phyloP scores from a whole-genome alignment of 2,329 filamentous ascomycete species.

The Chaetomium globosum region DNA sequence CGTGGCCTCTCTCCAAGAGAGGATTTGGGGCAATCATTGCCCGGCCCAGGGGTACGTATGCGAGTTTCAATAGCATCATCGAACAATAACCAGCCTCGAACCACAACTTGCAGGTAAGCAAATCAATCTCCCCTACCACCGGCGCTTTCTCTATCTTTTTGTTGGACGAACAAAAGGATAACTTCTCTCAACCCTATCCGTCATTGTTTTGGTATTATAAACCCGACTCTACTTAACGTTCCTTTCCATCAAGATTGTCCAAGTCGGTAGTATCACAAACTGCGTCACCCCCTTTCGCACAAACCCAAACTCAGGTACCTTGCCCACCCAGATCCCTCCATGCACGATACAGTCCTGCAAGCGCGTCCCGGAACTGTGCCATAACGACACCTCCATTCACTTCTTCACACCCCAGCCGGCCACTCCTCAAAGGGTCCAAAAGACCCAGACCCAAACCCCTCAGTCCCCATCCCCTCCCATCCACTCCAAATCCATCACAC shows the following conservation, averaged over 20 bases:
- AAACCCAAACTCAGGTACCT: neutral
- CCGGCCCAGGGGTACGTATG: neutral
- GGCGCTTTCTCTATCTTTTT: conserved; percentile 9
- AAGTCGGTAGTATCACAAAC: neutral
- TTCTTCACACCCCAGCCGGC: neutral
- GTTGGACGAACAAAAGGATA: neutral
- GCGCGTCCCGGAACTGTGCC: neutral
- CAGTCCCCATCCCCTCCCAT: neutral
- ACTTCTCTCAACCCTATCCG: too few species aligned
- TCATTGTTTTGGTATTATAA: too few species aligned
- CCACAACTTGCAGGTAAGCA: neutral
- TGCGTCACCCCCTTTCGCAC: neutral
- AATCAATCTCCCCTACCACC: neutral
- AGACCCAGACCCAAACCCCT: neutral
- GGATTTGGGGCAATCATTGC: neutral
- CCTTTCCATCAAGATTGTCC: neutral
- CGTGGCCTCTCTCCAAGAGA: neutral
- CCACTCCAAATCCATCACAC: neutral
- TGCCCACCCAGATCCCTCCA: neutral
- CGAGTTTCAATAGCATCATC: neutral
- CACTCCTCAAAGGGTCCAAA: neutral
- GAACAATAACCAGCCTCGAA: too few species aligned
- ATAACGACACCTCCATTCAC: neutral
- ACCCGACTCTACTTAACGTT: too few species aligned
- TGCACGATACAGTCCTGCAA: neutral